A percentile compares a stretch with the other conserved stretches of the same genome.
Conservation (phyloP, 805 yeast species). For the Peterozyma xylosa region DNA sequence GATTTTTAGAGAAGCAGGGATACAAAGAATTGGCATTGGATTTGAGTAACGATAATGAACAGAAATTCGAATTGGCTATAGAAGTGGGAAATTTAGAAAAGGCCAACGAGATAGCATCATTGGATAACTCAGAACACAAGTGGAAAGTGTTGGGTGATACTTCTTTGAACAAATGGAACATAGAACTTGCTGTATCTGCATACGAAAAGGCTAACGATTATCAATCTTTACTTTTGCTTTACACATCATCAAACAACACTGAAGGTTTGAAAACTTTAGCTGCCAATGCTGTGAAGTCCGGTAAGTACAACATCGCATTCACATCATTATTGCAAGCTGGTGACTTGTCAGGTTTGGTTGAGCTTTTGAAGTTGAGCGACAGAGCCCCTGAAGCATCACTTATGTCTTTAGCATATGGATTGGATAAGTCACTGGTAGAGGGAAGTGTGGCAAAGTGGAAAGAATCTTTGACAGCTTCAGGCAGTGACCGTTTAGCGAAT, state of each 20-base stretch:
- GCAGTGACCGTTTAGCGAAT: slow-evolving; percentile 52
- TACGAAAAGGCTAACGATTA: slow-evolving; percentile 75
- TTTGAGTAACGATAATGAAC: slow-evolving; percentile 81
- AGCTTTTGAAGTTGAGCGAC: slow-evolving; percentile 57
- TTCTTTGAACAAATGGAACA: slow-evolving; percentile 71
- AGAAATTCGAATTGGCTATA: slow-evolving; percentile 84
- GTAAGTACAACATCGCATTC: slow-evolving; percentile 86
- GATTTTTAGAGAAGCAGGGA: slow-evolving; percentile 93
- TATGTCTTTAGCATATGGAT: slow-evolving; percentile 62
- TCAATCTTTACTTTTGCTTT: slow-evolving; percentile 72
- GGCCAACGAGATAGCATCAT: slow-evolving; percentile 61
- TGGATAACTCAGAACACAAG: slow-evolving; percentile 53
- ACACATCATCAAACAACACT: slow-evolving; percentile 73
- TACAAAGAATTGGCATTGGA: slow-evolving; percentile 75
- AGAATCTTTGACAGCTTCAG: slow-evolving; percentile 37
- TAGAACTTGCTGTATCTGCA: slow-evolving; percentile 72
- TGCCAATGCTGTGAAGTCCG: slow-evolving; percentile 55
- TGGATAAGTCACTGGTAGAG: slow-evolving; percentile 31
- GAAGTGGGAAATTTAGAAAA: slow-evolving; percentile 62
- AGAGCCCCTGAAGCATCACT: slow-evolving; percentile 82
- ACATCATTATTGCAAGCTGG: slow-evolving; percentile 87
- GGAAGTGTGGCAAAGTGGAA: slow-evolving; percentile 63
- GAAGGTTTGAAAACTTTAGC: slow-evolving; percentile 58
- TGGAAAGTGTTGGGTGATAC: slow-evolving; percentile 93
- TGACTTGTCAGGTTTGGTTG: slow-evolving; percentile 54